Percentiles rank a stretch among this genome's conserved stretches.
Conservation (phyloP, 2,329 filamentous ascomycete species). For the Penicillium glabrum region DNA sequence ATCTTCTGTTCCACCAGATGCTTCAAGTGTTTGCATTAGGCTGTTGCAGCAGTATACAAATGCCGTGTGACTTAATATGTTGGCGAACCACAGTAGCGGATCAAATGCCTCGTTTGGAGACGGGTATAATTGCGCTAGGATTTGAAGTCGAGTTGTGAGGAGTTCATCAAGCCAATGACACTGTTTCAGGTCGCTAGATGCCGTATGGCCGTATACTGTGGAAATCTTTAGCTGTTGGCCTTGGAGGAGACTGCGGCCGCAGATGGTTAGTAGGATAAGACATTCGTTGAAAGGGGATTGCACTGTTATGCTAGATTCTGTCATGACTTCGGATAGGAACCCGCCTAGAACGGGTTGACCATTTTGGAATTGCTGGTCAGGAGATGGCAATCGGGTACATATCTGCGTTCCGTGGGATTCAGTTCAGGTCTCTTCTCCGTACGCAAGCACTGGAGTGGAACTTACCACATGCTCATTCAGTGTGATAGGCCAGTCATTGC, state of each 20-base stretch:
- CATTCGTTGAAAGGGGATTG: constrained; percentile 31
- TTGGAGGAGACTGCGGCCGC: constrained; percentile 20
- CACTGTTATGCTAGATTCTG: constrained; percentile 6
- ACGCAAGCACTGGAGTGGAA: background rate
- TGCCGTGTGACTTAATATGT: constrained; percentile 17
- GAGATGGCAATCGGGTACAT: constrained; percentile 31
- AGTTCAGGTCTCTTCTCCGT: constrained; percentile 1
- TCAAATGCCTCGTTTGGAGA: constrained; percentile 11
- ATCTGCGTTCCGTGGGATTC: constrained; percentile 22
- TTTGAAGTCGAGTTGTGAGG: constrained; percentile 14
- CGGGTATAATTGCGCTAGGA: constrained; percentile 15
- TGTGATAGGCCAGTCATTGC: constrained; percentile 30
- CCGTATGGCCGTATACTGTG: constrained; percentile 16
- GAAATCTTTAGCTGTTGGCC: constrained; percentile 13
- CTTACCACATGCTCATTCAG: constrained; percentile 29
- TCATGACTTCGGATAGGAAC: constrained; percentile 34
- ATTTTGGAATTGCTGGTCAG: constrained; percentile 33
- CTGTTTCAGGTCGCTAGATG: constrained; percentile 12
- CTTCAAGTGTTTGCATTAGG: background rate
- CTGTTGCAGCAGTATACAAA: constrained; percentile 1
- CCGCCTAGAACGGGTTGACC: constrained; percentile 17
- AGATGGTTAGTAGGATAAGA: constrained; percentile 31
- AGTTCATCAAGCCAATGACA: constrained; percentile 17
- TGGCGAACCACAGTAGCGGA: constrained; percentile 17
- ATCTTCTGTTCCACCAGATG: background rate